Evolutionary conservation across 345 rosid species (phyloP), one percentile per base, ranked within the genome.

Genomic region (Isatis tinctoria): DNA sequence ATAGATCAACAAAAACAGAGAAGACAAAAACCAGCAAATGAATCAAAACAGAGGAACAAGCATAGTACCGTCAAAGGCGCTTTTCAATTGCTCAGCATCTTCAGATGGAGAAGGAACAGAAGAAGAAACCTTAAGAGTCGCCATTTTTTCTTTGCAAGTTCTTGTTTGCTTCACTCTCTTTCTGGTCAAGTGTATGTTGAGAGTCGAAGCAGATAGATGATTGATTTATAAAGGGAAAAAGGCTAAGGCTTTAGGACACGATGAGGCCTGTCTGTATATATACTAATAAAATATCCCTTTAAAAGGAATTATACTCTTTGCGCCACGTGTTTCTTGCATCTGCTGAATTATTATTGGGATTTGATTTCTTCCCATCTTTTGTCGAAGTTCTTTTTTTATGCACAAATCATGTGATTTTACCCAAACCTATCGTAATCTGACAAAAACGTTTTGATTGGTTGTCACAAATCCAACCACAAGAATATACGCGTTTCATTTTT

Each of bases 11-110:
- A 61, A 47, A 22, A 47, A 45, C 10, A 16, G 8, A 35, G 67
- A 20, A 59, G 22, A 54, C 17, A 54, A 30, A 30, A 54, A 28
- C 28, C 3, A 54, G 14, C 11, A n/a, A 27, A 28, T 0, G 11
- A 54, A 10, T 22, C 27, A 33, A 33, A 58, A 33, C n/a, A 33
- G 37, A 16, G 69, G n/a, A 33, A 58, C 4, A 17, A 35, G 17
- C 48, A 45, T 2, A n/a, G 53, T 30, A 91, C 95, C 97, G 32
- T 73, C 71, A 28, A 91, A 89, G 32, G 93, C 95, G 52, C 83
- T 84, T 48, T 81, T 75, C 67, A 89, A 85, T 74, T 89, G 95
- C 61, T 91, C 95, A 61, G 83, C 82, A 80, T 91, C 97, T 3
- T 87, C 88, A 61, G 83, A 28, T 1, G 79, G 85, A 10, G 89